Conservation (phyloP, 331 rosid species). For the Erythrophleum ivorense region DNA sequence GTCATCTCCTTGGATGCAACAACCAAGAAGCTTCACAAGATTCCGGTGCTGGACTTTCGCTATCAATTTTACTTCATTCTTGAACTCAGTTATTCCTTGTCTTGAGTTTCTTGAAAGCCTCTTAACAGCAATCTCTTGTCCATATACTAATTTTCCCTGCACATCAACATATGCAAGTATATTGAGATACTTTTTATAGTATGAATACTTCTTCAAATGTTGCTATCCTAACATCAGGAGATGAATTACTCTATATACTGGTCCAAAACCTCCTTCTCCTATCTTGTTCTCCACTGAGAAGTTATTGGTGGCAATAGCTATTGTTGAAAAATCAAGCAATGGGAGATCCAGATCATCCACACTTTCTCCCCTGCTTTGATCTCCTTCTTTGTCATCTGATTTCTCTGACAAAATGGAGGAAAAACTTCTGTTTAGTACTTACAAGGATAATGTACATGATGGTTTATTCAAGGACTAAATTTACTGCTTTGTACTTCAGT, state of each 20-base stretch:
- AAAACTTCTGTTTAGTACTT: background rate
- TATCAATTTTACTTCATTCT: slow-evolving; percentile 7
- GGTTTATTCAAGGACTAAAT: background rate
- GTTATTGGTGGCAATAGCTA: background rate
- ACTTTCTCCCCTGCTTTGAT: background rate
- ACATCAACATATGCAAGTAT: background rate
- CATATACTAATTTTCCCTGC: background rate
- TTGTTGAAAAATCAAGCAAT: background rate
- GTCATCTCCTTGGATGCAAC: slow-evolving; percentile 22
- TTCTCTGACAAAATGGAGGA: background rate
- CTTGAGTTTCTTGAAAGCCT: slow-evolving; percentile 1
- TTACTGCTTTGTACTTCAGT: background rate
- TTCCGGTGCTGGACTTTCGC: slow-evolving; percentile 17
- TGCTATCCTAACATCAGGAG: background rate
- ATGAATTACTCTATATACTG: slow-evolving; percentile 21
- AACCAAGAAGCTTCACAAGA: slow-evolving; percentile 19
- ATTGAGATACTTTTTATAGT: background rate
- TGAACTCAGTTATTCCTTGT: slow-evolving; percentile 19
- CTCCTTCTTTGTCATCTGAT: background rate
- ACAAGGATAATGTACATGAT: background rate
- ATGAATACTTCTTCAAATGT: background rate
- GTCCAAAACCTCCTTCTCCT: slow-evolving; percentile 28
- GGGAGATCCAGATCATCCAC: slow-evolving; percentile 3
- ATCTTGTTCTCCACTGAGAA: slow-evolving; percentile 9
- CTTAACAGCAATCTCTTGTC: background rate